These are phyloP conservation scores for Sporothrix sp. DNA, from an alignment of 2,329 filamentous ascomycete species.

Conservation along the genomic window DNA sequence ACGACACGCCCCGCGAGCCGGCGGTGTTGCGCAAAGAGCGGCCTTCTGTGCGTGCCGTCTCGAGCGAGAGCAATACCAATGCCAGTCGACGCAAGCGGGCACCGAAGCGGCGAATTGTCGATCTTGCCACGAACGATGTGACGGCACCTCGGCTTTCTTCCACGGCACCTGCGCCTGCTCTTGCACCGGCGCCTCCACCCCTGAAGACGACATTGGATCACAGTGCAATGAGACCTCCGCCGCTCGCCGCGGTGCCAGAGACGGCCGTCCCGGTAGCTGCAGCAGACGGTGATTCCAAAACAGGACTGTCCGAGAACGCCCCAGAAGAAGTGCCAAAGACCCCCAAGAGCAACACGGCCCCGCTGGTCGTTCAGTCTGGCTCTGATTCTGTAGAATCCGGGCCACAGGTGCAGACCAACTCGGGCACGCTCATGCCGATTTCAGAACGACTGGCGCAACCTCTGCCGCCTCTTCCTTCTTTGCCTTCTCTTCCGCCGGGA, in stretches of 20 bases:
- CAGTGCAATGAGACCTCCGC: background rate
- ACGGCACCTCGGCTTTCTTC: conserved; percentile 11
- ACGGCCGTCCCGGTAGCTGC: background rate
- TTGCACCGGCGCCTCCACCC: background rate
- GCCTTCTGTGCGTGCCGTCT: conserved; percentile 40
- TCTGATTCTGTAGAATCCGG: background rate
- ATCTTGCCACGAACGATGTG: conserved; percentile 46
- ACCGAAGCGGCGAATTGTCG: conserved; percentile 54
- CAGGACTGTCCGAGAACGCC: too few species aligned
- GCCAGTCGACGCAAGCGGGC: conserved; percentile 51
- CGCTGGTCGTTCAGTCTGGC: background rate
- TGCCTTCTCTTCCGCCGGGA: background rate
- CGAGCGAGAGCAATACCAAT: conserved; percentile 48
- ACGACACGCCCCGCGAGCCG: conserved; percentile 40
- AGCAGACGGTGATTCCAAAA: too few species aligned
- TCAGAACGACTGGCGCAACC: background rate
- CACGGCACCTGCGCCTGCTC: background rate
- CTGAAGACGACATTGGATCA: background rate
- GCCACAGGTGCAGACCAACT: background rate
- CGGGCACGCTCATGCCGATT: background rate
- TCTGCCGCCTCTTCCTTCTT: background rate
- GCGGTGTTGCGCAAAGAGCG: conserved; percentile 51
- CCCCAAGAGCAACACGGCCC: background rate
- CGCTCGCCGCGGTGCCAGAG: background rate
- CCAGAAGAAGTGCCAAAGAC: background rate